Evolutionary conservation across 2,329 filamentous ascomycete species (phyloP), one percentile per base, ranked within the genome.

Genomic region (Colletotrichum tamarilloi): DNA sequence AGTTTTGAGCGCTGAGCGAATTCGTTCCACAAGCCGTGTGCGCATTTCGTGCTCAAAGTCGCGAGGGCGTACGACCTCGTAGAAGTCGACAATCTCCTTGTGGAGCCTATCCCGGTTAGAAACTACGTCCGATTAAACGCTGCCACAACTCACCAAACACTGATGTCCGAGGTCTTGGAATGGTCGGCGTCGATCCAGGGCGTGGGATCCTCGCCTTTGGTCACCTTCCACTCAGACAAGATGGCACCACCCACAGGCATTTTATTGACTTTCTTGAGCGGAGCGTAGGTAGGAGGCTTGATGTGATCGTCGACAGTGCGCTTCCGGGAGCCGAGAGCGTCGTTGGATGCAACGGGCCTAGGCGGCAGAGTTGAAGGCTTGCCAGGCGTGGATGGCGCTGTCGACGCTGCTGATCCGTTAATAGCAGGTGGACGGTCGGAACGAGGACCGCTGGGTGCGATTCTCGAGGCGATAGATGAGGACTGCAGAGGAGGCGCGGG

Each of bases 21-120:
- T 85, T 22, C 94, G 91, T 3, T 90, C 84, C 42, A 98, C 88
- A 16, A 99, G 85, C 59, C 93, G 89, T 24, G 88, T 83, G 11
- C 97, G 94, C 67, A 98, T 90, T 3, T 87, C 85, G 74, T 95
- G 88, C 82, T 99, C 97, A 77, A 93, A 97, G 3, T 89, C 82
- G 58, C 90, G 89, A 3, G 97, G 97, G 75, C 89, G 91, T 38
- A 98, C 93, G 80, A 92, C 97, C 46, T 95, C 87, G 80, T 95
- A 97, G 80, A 98, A 98, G 77, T 97, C 94, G 35, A 93, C 85
- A 56, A 98, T 92, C 82, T 99, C 97, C 78, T 95, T 94, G 82
- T 98, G 95, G 30, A 99, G 85, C 82, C 94, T 95, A 38, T 26
- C 12, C 26, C 19, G 19, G 16, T 74, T 52, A 67, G 67, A 19